Base-by-base conservation (phyloP, 2,329 filamentous ascomycete genomes). In the Sclerotinia glacialis region DNA sequence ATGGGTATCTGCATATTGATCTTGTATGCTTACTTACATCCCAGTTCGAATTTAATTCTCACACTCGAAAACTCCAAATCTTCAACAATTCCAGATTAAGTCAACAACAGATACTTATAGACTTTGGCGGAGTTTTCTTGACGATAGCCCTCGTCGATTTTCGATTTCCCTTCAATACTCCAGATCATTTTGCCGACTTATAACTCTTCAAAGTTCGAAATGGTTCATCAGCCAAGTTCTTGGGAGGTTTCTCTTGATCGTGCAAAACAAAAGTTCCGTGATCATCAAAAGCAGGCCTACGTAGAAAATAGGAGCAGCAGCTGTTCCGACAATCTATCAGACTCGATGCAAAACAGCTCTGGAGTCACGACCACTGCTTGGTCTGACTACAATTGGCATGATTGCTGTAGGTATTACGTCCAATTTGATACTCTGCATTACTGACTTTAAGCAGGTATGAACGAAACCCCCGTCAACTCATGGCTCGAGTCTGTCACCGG, bases 1-100 rank as follows among this genome's bases (percentile, higher is more conserved):
- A 37, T 26, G 44, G 44, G n/a, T 61, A 61, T n/a, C 44, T 50
- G 44, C 58, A 49, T 61, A 14, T 61, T 40, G 28, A 49, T 21
- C 14, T 50, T 49, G 14, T 0, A 40, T 49, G 3, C n/a, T 37
- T 40, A 16, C 44, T 37, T 37, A 26, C 12, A 40, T 40, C 31
- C 28, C 18, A 16, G 14, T 18, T 26, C 28, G 1, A 46, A 2
- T 18, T 21, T 7, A 14, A 5, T 18, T 37, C 44, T 49, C 2
- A 23, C 49, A 16, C 31, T 49, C 14, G 4, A 18, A 26, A 60
- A 2, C 12, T 26, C 37, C 37, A 40, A 5, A 40, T 40, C 2
- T 26, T 4, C 5, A 23, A 49, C 5, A 0, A 4, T 49, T 8
- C 5, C 14, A 40, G 14, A 21, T 49, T n/a, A 8, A 40, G 5